Conservation (phyloP, 2,329 filamentous ascomycete species). For the Aspergillus nomiae region DNA sequence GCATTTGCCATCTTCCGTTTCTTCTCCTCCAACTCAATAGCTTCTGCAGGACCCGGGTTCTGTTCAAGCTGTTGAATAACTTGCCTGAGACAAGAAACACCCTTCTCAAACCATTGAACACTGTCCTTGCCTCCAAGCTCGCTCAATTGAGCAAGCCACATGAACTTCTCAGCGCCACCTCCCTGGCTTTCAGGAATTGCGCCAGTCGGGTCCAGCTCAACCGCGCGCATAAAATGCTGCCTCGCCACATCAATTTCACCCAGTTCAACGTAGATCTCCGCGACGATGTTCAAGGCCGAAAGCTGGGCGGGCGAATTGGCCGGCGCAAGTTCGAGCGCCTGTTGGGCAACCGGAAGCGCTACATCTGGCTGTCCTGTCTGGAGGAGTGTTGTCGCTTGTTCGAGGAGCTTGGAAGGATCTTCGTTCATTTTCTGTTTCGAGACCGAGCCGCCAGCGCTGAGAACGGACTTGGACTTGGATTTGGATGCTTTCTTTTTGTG, state of each 20-base stretch:
- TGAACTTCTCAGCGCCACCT: slow-evolving; percentile 88
- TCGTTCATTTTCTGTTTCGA: slow-evolving; percentile 49
- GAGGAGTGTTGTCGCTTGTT: slow-evolving; percentile 58
- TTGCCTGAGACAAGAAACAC: slow-evolving; percentile 70
- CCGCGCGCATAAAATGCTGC: slow-evolving; percentile 71
- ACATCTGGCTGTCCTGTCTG: slow-evolving; percentile 61
- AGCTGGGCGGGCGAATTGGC: slow-evolving; percentile 41
- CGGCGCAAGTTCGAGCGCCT: slow-evolving; percentile 48
- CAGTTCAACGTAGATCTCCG: slow-evolving; percentile 78
- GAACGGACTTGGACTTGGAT: slow-evolving; percentile 45
- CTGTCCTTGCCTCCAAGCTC: slow-evolving; percentile 63
- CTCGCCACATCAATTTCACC: slow-evolving; percentile 79
- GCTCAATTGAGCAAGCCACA: slow-evolving; percentile 89
- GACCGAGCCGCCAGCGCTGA: slow-evolving; percentile 42
- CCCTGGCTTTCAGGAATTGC: slow-evolving; percentile 68
- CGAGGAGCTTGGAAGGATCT: slow-evolving; percentile 58
- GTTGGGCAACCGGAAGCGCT: slow-evolving; percentile 57
- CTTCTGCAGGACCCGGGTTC: slow-evolving; percentile 40
- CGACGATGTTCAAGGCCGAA: slow-evolving; percentile 72
- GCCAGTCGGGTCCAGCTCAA: slow-evolving; percentile 75
- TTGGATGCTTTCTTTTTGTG: slow-evolving; percentile 48
- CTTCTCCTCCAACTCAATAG: slow-evolving; percentile 64
- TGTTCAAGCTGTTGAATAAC: slow-evolving; percentile 68
- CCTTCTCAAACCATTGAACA: slow-evolving; percentile 62
- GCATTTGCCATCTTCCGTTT: slow-evolving; percentile 82